Percentiles rank a stretch among this genome's conserved stretches.
Conservation (phyloP, 2,329 filamentous ascomycete genomes). For the Ophiognomonia clavigignenti-juglandacearum region DNA sequence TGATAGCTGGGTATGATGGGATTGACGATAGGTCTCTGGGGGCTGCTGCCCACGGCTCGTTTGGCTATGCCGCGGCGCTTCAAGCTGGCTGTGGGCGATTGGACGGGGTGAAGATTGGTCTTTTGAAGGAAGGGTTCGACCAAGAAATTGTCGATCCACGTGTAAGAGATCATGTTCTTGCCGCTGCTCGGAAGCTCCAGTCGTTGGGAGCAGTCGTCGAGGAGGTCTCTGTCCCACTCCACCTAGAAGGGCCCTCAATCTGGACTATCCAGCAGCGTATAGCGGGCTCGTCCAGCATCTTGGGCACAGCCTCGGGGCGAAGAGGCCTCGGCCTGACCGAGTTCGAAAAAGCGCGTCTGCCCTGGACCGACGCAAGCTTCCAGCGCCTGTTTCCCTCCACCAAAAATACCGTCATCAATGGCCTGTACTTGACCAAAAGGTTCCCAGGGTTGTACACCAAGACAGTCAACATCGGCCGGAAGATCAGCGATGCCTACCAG, state of each 20-base stretch:
- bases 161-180: background rate
- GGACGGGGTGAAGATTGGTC: background rate
- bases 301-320: background rate
- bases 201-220: background rate
- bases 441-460: background rate
- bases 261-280: background rate
- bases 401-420: background rate
- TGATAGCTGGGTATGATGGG: conserved; percentile 9
- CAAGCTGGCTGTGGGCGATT: too few species aligned
- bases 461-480: background rate
- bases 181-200: background rate
- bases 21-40: background rate
- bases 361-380: background rate
- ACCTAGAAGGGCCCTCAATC: background rate
- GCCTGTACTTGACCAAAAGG: background rate
- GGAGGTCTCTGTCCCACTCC: background rate
- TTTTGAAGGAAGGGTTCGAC: background rate
- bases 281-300: background rate
- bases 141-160: background rate
- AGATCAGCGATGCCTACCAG: background rate
- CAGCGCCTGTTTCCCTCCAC: background rate
- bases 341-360: too few species aligned
- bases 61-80: background rate
- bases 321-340: background rate
- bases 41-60: background rate